A percentile compares a stretch with the other conserved stretches of the same genome.
Evolutionary conservation across 192 early-diverging fungal species (phyloP).

Genomic region (Backusella morwellensis): DNA sequence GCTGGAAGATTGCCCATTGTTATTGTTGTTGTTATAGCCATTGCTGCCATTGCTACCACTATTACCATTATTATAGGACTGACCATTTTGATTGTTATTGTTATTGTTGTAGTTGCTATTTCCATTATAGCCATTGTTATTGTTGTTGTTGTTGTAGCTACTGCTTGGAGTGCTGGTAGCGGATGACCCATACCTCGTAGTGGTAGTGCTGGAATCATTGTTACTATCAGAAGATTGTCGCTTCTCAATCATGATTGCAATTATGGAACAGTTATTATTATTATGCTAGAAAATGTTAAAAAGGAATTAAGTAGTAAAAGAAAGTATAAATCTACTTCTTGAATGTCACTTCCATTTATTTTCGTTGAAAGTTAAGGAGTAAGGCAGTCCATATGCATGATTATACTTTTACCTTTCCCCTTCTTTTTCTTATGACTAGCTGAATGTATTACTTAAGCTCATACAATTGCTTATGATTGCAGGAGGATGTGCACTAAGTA

Average conservation of each 20-base stretch:
- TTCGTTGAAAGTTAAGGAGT: constrained; percentile 1
- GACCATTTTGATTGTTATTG: not conserved
- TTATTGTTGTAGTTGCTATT: not conserved
- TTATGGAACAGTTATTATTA: not conserved
- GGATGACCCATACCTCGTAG: not conserved
- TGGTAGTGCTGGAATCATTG: not conserved
- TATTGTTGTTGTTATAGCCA: not conserved
- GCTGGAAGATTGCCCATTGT: not conserved
- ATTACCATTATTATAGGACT: not conserved
- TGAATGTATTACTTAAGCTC: not conserved
- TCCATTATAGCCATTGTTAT: not conserved
- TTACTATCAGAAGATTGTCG: not conserved
- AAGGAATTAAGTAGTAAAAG: not conserved
- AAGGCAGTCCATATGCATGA: constrained; percentile 5
- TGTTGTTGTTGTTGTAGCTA: not conserved
- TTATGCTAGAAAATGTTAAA: not conserved
- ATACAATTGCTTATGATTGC: not conserved
- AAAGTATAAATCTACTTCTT: not conserved
- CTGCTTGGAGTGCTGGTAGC: not conserved
- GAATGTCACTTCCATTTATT: not conserved
- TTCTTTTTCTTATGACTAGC: not conserved
- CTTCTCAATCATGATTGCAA: not conserved
- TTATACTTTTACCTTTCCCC: not conserved
- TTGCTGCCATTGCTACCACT: not conserved
- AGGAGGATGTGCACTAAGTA: not conserved